Evolutionary conservation across 768 basidiomycete species (phyloP).

Genomic region (Trametes meyenii): DNA sequence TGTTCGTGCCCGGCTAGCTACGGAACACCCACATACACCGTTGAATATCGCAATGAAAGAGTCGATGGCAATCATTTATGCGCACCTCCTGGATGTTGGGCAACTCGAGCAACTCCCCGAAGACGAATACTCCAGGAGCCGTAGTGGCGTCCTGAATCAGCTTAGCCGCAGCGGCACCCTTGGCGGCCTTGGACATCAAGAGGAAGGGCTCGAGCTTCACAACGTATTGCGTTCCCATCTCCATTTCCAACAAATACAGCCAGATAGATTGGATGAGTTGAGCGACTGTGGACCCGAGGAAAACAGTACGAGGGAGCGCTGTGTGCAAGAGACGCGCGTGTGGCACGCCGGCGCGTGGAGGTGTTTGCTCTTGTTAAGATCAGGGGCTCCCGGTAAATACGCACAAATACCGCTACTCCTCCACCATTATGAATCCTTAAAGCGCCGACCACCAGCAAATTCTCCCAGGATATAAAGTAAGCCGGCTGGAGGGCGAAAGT

Average conservation of each 20-base stretch:
- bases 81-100: constrained; percentile 84
- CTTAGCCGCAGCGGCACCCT: constrained; percentile 91
- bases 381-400: constrained; percentile 12
- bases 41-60: not conserved
- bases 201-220: constrained; percentile 87
- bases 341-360: not conserved
- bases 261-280: not conserved
- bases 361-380: constrained; percentile 20
- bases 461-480: too few species aligned
- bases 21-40: not conserved
- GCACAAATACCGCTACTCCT: not conserved
- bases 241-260: constrained; percentile 43
- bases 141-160: constrained; percentile 84
- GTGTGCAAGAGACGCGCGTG: not conserved
- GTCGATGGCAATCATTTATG: not conserved
- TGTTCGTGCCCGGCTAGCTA: constrained; percentile 74
- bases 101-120: constrained; percentile 83
- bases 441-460: too few species aligned
- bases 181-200: constrained; percentile 88
- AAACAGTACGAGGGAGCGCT: not conserved
- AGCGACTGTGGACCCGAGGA: constrained; percentile 7
- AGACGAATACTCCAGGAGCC: constrained; percentile 90
- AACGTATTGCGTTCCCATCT: constrained; percentile 61
- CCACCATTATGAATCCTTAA: too few species aligned
- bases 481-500: too few species aligned